Percentiles rank a stretch among this genome's conserved stretches.
These are phyloP conservation scores for Cryptococcus sp. DNA, from an alignment of 1,284 basidiomycete species.

Conservation along the genomic window DNA sequence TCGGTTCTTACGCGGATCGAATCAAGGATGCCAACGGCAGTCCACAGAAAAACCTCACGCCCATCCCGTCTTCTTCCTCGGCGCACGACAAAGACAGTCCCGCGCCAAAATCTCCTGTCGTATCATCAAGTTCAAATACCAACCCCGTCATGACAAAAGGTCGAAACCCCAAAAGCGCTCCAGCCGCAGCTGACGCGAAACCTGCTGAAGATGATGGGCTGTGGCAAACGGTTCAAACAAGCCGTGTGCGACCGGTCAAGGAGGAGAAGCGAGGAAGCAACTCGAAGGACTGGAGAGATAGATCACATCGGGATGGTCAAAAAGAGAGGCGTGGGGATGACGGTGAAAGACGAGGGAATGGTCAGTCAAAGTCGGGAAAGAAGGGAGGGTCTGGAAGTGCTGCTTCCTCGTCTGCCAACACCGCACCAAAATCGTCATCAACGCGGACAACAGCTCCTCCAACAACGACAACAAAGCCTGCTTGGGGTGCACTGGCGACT, in stretches of 20 bases:
- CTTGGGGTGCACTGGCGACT: conserved; percentile 29
- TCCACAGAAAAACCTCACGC: conserved; percentile 7
- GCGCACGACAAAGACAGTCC: neutral
- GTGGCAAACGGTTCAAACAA: conserved; percentile 42
- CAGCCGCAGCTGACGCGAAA: conserved; percentile 7
- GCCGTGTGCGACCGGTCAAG: conserved; percentile 14
- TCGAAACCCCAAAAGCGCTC: conserved; percentile 1
- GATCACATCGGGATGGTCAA: conserved; percentile 16
- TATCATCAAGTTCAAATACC: conserved; percentile 7
- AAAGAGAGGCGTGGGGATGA: conserved; percentile 20
- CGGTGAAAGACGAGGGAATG: conserved; percentile 11
- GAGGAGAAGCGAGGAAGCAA: conserved; percentile 39
- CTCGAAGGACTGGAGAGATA: conserved; percentile 40
- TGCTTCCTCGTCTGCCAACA: neutral
- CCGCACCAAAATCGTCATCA: conserved; percentile 3
- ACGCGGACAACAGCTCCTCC: conserved; percentile 8
- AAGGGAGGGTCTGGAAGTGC: conserved; percentile 3
- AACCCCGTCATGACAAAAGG: conserved; percentile 6
- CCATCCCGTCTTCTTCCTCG: conserved; percentile 5
- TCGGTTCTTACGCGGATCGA: conserved; percentile 49
- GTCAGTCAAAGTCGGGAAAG: conserved; percentile 11
- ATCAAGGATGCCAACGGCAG: conserved; percentile 38
- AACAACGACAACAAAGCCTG: conserved; percentile 24
- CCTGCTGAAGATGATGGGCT: conserved; percentile 31
- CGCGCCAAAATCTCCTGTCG: neutral